Evolutionary conservation across 192 early-diverging fungal genomes (phyloP), one percentile per base, ranked within the genome.

Genomic region (Coemansia sp.): DNA sequence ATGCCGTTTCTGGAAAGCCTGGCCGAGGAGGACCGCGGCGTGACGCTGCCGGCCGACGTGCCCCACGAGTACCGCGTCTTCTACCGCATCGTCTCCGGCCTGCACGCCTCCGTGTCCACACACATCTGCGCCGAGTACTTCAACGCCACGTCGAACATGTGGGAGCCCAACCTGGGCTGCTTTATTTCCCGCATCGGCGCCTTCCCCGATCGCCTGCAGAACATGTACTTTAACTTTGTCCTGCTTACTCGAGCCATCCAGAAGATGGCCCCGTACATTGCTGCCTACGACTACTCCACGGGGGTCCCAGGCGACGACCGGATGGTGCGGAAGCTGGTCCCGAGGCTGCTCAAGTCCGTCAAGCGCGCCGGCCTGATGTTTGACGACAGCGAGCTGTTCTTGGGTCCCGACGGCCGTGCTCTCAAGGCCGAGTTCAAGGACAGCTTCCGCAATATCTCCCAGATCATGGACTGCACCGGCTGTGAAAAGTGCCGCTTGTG

Each of bases 401-500:
- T 73, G 16, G 88, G 87, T 11, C 69, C 79, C 17, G 69, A 76
- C n/a, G 80, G 85, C 0, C 49, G 47, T n/a, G 76, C 60, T 34
- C 80, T 97, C 14, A 92, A 92, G 69, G 64, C 83, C 16, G 91
- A 98, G 78, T 92, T 97, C 69, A 85, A 92, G 66, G 80, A 86
- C 21, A 85, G 87, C 59, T 99, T 99, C 80, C 83, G 97, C 51
- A 99, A 99, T 63, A 88, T 99, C 15, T 91, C 96, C 11, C 71
- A 85, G 17, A 96, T 99, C 68, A 98, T 99, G 96, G 97, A 99
- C 78, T 99, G 97, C 68, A 93, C 97, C 18, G 92, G 88, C 1
- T 99, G 97, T 66, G 93, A 99, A 76, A 99, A 99, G 75, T 99
- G 97, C 60, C 71, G 92, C 38, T 76, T 99, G 30, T 99, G 97